Conservation (phyloP, 2,329 filamentous ascomycete genomes). For the Aspergillus udagawae region DNA sequence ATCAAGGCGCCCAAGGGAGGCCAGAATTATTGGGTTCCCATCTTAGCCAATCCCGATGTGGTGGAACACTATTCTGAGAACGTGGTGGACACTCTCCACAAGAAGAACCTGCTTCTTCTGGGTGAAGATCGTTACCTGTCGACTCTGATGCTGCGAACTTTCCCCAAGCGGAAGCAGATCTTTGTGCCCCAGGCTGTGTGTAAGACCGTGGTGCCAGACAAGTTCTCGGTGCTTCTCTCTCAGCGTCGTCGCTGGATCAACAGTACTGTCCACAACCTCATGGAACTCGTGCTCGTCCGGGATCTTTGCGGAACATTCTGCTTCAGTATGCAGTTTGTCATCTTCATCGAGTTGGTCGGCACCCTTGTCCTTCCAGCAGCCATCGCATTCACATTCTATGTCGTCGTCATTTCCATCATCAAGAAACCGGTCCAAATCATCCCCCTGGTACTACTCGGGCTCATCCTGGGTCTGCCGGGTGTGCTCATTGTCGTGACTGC, state of each 20-base stretch:
- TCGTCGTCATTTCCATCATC: constrained; percentile 84
- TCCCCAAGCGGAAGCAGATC: constrained; percentile 97
- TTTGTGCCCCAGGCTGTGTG: constrained; percentile 98
- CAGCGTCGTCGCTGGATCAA: constrained; percentile 99
- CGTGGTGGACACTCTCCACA: constrained; percentile 95
- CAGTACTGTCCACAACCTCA: constrained; percentile 96
- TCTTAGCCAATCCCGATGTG: constrained; percentile 95
- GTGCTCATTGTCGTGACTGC: constrained; percentile 90
- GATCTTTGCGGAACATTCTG: constrained; percentile 98
- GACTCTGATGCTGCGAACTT: constrained; percentile 96
- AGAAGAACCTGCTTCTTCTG: constrained; percentile 88
- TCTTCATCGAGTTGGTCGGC: constrained; percentile 91
- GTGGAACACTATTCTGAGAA: constrained; percentile 99
- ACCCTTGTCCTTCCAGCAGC: constrained; percentile 93
- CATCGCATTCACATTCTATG: constrained; percentile 94
- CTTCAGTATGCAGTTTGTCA: constrained; percentile 99
- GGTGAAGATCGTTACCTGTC: constrained; percentile 94
- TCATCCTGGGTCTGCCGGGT: constrained; percentile 91
- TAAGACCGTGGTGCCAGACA: constrained; percentile 94
- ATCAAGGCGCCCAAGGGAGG: constrained; percentile 98
- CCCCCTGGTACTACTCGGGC: constrained; percentile 77
- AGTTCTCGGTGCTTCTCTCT: constrained; percentile 87
- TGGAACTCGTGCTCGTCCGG: constrained; percentile 92
- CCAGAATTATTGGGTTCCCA: constrained; percentile 99
- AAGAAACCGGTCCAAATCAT: constrained; percentile 75